Base-by-base conservation (phyloP, 1,139 yeast genomes). In the Sugiyamaella grinbergsii region DNA sequence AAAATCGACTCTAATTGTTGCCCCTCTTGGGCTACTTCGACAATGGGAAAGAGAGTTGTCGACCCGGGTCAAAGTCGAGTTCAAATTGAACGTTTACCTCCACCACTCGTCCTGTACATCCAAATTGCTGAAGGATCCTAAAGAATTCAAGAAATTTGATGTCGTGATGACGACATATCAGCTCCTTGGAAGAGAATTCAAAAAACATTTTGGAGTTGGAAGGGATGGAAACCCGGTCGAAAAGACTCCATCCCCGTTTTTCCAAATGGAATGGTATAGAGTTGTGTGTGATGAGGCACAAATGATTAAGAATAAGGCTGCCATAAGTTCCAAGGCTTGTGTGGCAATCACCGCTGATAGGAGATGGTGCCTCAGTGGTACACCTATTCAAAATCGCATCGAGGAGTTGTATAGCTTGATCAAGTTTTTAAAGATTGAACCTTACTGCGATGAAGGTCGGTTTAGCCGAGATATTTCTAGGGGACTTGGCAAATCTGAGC, bases 261-360 rank as follows among this genome's bases (percentile, higher is more conserved):
- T 72, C 62, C 65, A 79, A 1, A 57, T 67, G n/a, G 77, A 77
- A 59, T 77, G 78, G 76, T 80, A 77, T 63, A 75, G 98, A 56
- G 73, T 90, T 29, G 79, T 91, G 22, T 72, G 93, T 32, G 98
- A 93, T 71, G 98, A 93, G 68, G 96, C 96, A 0, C 98, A 93
- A 61, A 76, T 77, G 57, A 87, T 93, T 60, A 90, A 93, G 62
- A 91, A 90, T 64, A 83, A 82, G 58, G 59, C 68, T 3, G 79
- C 98, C 0, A 74, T 80, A 58, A 75, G 84, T 2, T 82, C 96
- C 1, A 79, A 77, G 54, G 83, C 96, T 0, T 83, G 85, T 49
- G 76, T 83, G 4, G 72, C 77, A 11, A 57, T 91, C 15, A 68
- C 75, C 28, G 72, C 82, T 0, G 68, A 65, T 0, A 81, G 79